Evolutionary conservation across 768 basidiomycete genomes (phyloP).

Genomic region (Guyanaporus albipodus): DNA sequence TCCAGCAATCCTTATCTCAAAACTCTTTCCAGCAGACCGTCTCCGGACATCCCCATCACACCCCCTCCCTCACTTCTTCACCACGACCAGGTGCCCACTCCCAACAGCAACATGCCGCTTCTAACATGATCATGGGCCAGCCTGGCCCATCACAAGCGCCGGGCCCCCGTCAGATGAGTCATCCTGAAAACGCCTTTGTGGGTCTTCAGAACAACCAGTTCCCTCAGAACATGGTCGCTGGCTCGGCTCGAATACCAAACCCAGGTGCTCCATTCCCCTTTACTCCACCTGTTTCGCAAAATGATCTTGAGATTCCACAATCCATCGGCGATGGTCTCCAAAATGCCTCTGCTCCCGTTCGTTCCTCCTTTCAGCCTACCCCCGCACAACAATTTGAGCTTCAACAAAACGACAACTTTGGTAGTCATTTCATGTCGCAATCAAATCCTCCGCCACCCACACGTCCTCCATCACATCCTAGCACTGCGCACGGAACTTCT

Average conservation of each 20-base stretch:
- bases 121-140: constrained; percentile 30
- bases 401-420: constrained; percentile 37
- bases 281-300: constrained; percentile 47
- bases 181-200: constrained; percentile 46
- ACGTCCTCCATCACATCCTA: constrained; percentile 45
- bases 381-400: constrained; percentile 65
- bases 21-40: constrained; percentile 27
- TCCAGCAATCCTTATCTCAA: constrained; percentile 30
- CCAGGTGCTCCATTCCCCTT: constrained; percentile 39
- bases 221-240: constrained; percentile 29
- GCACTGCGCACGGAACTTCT: constrained; percentile 27
- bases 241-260: constrained; percentile 34
- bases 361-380: constrained; percentile 47
- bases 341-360: constrained; percentile 35
- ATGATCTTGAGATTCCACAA: constrained; percentile 45
- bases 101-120: constrained; percentile 26
- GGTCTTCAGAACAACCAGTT: constrained; percentile 38
- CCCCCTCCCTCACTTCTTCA: constrained; percentile 29
- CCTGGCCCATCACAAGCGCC: constrained; percentile 29
- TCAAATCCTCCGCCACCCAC: constrained; percentile 37
- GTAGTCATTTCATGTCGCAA: constrained; percentile 34
- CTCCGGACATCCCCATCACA: constrained; percentile 28
- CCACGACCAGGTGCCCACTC: constrained; percentile 28
- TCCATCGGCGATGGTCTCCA: constrained; percentile 38
- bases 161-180: constrained; percentile 38